Percentiles rank a stretch among this genome's conserved stretches.
Conservation (phyloP, 1,284 basidiomycete genomes). For the Thelephora terrestris region DNA sequence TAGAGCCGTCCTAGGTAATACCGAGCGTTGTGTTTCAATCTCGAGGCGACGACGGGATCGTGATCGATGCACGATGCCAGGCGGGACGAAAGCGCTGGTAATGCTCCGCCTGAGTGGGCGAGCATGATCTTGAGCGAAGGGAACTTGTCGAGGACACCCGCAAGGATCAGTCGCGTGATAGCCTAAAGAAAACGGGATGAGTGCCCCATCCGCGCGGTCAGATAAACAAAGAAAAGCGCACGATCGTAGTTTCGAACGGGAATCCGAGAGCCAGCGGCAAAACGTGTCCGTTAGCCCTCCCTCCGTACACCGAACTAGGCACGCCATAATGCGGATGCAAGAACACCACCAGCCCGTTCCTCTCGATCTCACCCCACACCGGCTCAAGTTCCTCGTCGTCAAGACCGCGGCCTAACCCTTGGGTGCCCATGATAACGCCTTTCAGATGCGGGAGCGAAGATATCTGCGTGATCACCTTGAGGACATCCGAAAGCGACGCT, state of each 20-base stretch:
- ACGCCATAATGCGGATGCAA: slow-evolving; percentile 79
- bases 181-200: slow-evolving; percentile 34
- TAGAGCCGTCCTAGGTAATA: slow-evolving; percentile 73
- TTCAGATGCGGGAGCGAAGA: slow-evolving; percentile 55
- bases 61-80: slow-evolving; percentile 77
- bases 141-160: slow-evolving; percentile 71
- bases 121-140: slow-evolving; percentile 66
- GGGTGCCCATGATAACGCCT: slow-evolving; percentile 76
- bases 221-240: slow-evolving; percentile 26
- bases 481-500: slow-evolving; percentile 41
- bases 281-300: slow-evolving; percentile 74
- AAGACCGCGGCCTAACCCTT: slow-evolving; percentile 67
- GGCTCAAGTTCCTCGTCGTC: slow-evolving; percentile 72
- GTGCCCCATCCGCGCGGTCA: neutral
- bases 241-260: slow-evolving; percentile 81
- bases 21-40: slow-evolving; percentile 74
- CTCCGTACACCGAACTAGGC: slow-evolving; percentile 56
- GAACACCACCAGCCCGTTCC: slow-evolving; percentile 63
- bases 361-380: slow-evolving; percentile 65
- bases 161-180: slow-evolving; percentile 68
- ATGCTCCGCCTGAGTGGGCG: slow-evolving; percentile 77
- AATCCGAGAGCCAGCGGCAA: slow-evolving; percentile 79
- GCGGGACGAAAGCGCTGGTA: slow-evolving; percentile 73
- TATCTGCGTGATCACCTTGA: slow-evolving; percentile 58
- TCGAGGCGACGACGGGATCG: slow-evolving; percentile 65